phyloP scores from a whole-genome alignment of 2,329 filamentous ascomycete species.

The Hymenoscyphus infarciens region DNA sequence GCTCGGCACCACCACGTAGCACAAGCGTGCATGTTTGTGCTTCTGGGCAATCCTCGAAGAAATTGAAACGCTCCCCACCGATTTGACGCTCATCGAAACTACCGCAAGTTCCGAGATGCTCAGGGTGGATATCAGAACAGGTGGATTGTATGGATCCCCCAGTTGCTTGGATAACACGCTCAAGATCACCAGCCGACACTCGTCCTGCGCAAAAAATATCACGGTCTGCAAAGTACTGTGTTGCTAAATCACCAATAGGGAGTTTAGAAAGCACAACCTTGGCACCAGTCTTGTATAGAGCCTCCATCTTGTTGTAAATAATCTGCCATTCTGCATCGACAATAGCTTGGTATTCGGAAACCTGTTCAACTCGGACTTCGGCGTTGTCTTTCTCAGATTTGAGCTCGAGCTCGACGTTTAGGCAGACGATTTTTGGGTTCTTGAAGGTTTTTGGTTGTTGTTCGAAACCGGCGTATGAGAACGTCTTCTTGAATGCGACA shows the following conservation, averaged over 20 bases:
- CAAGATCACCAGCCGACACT: constrained; percentile 86
- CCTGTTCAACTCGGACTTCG: constrained; percentile 95
- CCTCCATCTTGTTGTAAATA: constrained; percentile 99
- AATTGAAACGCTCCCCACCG: constrained; percentile 95
- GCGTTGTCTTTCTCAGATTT: constrained; percentile 99
- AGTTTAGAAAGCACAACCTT: constrained; percentile 97
- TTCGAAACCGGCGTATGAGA: constrained; percentile 98
- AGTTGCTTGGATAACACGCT: constrained; percentile 91
- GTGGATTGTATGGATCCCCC: constrained; percentile 91
- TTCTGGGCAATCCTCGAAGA: constrained; percentile 93
- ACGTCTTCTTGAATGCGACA: constrained; percentile 99
- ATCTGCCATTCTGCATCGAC: constrained; percentile 99
- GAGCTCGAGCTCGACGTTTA: constrained; percentile 96
- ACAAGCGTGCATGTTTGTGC: constrained; percentile 97
- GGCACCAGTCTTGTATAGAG: constrained; percentile 86
- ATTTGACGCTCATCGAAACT: constrained; percentile 94
- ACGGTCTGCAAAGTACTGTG: constrained; percentile 95
- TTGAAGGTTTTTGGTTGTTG: constrained; percentile 96
- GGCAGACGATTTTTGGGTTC: constrained; percentile 92
- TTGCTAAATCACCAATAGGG: constrained; percentile 94
- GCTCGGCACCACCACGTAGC: constrained; percentile 91
- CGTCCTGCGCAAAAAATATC: constrained; percentile 98
- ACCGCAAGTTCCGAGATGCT: constrained; percentile 89
- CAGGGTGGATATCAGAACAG: constrained; percentile 86
- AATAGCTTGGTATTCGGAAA: constrained; percentile 98